Percentiles rank a stretch among this genome's conserved stretches.
These are phyloP conservation scores for Orbilia ellipsospora DNA, from an alignment of 2,329 filamentous ascomycete genomes.

Conservation along the genomic window DNA sequence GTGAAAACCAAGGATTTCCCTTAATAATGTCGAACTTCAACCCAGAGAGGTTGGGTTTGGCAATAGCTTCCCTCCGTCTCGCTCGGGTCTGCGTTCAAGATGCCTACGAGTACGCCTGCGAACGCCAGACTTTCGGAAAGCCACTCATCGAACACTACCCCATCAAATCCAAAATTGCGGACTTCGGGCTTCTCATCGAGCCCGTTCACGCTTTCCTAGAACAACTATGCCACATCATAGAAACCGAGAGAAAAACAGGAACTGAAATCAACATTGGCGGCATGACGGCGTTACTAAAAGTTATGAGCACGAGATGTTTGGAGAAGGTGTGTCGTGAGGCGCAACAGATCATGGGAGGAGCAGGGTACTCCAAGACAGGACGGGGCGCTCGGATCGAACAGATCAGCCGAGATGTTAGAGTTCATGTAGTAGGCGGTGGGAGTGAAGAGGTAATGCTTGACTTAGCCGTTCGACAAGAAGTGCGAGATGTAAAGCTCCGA, in stretches of 20 bases:
- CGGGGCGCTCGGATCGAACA: slow-evolving; percentile 68
- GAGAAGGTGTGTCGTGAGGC: slow-evolving; percentile 69
- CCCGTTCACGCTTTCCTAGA: slow-evolving; percentile 72
- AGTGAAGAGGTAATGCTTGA: slow-evolving; percentile 80
- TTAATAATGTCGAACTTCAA: slow-evolving; percentile 85
- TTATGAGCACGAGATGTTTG: slow-evolving; percentile 67
- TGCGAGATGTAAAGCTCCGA: slow-evolving; percentile 40
- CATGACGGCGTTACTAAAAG: slow-evolving; percentile 67
- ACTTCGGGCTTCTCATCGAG: slow-evolving; percentile 71
- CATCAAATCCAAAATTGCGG: slow-evolving; percentile 71
- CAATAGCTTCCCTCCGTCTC: slow-evolving; percentile 72
- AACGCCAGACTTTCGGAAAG: slow-evolving; percentile 76
- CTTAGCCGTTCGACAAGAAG: slow-evolving; percentile 72
- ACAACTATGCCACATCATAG: slow-evolving; percentile 70
- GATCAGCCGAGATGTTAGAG: slow-evolving; percentile 72
- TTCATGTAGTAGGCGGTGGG: slow-evolving; percentile 73
- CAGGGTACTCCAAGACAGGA: slow-evolving; percentile 67
- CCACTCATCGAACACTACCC: slow-evolving; percentile 77
- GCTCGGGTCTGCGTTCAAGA: slow-evolving; percentile 71
- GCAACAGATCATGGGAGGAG: slow-evolving; percentile 69
- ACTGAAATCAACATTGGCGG: slow-evolving; percentile 65
- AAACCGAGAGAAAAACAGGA: slow-evolving; percentile 63
- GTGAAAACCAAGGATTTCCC: slow-evolving; percentile 76
- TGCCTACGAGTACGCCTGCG: slow-evolving; percentile 73
- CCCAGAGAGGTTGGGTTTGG: slow-evolving; percentile 77